Percentiles rank a stretch among this genome's conserved stretches.
Evolutionary conservation across 257 asterid genomes (phyloP).

Genomic region (Gentiana macrophylla): DNA sequence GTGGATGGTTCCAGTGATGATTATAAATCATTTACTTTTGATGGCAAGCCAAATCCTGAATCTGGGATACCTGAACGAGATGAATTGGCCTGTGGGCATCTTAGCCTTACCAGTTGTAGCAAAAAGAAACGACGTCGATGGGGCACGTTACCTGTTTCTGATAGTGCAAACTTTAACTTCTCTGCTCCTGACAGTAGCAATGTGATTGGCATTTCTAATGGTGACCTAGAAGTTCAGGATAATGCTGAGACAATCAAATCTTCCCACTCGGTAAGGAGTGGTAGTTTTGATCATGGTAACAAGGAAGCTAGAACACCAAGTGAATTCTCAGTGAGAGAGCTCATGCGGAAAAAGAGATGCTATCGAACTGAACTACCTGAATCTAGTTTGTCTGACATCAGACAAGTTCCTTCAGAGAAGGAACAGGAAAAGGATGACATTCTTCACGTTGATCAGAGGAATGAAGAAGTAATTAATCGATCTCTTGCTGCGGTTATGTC

Average conservation of each 20-base stretch:
- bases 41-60: slow-evolving; percentile 28
- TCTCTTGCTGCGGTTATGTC: slow-evolving; percentile 5
- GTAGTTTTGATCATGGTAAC: slow-evolving; percentile 15
- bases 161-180: slow-evolving; percentile 21
- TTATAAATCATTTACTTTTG: slow-evolving; percentile 25
- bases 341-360: slow-evolving; percentile 81
- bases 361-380: slow-evolving; percentile 39
- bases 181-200: slow-evolving; percentile 20
- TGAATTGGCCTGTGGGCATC: slow-evolving; percentile 20
- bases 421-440: slow-evolving; percentile 17
- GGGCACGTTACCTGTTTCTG: slow-evolving; percentile 69
- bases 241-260: slow-evolving; percentile 27
- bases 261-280: slow-evolving; percentile 16
- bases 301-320: slow-evolving; percentile 27
- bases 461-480: slow-evolving; percentile 18
- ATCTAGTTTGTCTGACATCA: slow-evolving; percentile 18
- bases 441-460: slow-evolving; percentile 15
- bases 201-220: slow-evolving; percentile 15
- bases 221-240: slow-evolving; percentile 18
- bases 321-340: slow-evolving; percentile 68
- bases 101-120: slow-evolving; percentile 24
- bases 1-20: slow-evolving; percentile 74
- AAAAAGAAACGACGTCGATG: slow-evolving; percentile 46
- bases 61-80: slow-evolving; percentile 18
- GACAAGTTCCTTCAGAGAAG: slow-evolving; percentile 10